These are phyloP conservation scores for Umbelopsis isabellina DNA, from an alignment of 192 early-diverging fungal species.

Conservation along the genomic window DNA sequence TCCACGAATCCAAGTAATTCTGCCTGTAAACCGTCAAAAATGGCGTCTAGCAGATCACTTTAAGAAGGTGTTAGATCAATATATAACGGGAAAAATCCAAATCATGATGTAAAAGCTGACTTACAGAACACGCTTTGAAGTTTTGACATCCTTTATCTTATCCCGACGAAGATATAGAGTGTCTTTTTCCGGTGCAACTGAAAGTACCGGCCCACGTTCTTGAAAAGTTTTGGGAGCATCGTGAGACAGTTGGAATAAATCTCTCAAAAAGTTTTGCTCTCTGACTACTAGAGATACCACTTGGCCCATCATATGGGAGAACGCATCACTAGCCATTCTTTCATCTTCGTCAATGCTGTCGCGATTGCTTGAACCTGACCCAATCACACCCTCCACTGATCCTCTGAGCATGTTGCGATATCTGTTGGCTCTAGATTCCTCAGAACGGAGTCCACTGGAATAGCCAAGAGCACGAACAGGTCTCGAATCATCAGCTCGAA, in stretches of 20 bases:
- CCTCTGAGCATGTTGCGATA: slow-evolving; percentile 33
- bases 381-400: slow-evolving; percentile 30
- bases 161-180: slow-evolving; percentile 55
- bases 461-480: slow-evolving; percentile 8
- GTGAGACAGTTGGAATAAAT: slow-evolving; percentile 75
- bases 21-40: slow-evolving; percentile 76
- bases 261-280: slow-evolving; percentile 92
- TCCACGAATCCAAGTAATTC: slow-evolving; percentile 79
- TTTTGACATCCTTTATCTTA: slow-evolving; percentile 69
- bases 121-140: slow-evolving; percentile 67
- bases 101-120: slow-evolving; percentile 18
- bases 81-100: neutral
- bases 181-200: slow-evolving; percentile 40
- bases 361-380: slow-evolving; percentile 31
- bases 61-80: slow-evolving; percentile 4
- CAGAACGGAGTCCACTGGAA: slow-evolving; percentile 22
- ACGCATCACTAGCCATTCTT: slow-evolving; percentile 48
- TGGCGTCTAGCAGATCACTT: slow-evolving; percentile 77
- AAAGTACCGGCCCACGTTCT: slow-evolving; percentile 44
- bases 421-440: slow-evolving; percentile 33
- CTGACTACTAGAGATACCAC: slow-evolving; percentile 71
- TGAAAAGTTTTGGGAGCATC: slow-evolving; percentile 51
- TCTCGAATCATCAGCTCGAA: slow-evolving; percentile 25
- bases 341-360: slow-evolving; percentile 49
- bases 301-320: slow-evolving; percentile 63